These are phyloP conservation scores for Corynespora cassiicola DNA, from an alignment of 2,329 filamentous ascomycete species.

Conservation along the genomic window DNA sequence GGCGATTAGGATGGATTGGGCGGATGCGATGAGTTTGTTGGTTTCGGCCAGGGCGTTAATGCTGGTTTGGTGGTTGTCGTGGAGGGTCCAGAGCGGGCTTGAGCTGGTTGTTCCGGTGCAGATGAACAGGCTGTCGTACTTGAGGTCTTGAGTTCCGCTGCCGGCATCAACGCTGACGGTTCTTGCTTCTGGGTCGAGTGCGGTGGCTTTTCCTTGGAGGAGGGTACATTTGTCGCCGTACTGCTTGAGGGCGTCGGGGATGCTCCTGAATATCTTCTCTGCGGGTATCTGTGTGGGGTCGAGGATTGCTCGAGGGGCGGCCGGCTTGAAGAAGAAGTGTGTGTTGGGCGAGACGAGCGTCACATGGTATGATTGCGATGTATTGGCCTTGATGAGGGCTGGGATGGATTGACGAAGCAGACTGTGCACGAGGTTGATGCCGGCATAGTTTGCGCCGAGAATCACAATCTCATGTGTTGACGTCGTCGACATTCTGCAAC, in stretches of 20 bases:
- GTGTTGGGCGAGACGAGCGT: conserved; percentile 42
- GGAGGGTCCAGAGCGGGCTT: conserved; percentile 38
- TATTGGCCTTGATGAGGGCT: conserved; percentile 22
- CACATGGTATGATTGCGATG: conserved; percentile 32
- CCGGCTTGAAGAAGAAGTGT: conserved; percentile 49
- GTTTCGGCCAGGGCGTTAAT: conserved; percentile 31
- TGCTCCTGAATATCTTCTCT: conserved; percentile 39
- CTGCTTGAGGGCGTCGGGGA: conserved; percentile 37
- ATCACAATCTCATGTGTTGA: conserved; percentile 40
- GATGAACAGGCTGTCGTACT: conserved; percentile 44
- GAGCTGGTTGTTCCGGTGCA: conserved; percentile 41
- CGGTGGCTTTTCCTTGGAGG: conserved; percentile 36
- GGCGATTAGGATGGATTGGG: conserved; percentile 38
- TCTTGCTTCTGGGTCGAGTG: conserved; percentile 17
- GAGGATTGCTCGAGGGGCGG: conserved; percentile 42
- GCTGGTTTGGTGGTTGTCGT: conserved; percentile 38
- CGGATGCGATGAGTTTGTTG: conserved; percentile 28
- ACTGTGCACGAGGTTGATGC: conserved; percentile 42
- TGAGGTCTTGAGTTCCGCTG: conserved; percentile 7
- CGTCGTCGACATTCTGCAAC: background rate
- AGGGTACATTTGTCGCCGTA: conserved; percentile 39
- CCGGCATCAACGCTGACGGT: conserved; percentile 22
- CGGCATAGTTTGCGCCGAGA: conserved; percentile 44
- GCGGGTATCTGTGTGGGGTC: conserved; percentile 30
- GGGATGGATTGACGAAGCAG: conserved; percentile 39